These are phyloP conservation scores for Yamadazyma trypodendri DNA, from an alignment of 1,139 yeast genomes.

Conservation along the genomic window DNA sequence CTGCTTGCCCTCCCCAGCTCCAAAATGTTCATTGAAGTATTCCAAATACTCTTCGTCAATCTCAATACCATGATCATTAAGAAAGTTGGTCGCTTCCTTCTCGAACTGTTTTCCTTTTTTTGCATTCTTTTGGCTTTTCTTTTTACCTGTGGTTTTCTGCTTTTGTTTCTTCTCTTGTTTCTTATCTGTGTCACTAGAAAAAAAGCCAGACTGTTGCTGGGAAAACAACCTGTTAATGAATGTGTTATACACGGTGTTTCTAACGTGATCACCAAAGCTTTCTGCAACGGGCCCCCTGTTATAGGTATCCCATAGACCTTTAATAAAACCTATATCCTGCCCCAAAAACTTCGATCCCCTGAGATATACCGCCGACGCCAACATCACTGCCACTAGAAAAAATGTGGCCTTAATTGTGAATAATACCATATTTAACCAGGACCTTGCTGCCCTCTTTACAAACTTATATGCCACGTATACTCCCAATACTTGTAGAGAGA, in stretches of 20 bases:
- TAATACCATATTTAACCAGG: conserved; percentile 26
- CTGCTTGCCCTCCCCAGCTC: conserved; percentile 4
- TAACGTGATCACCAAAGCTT: neutral
- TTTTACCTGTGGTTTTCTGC: neutral
- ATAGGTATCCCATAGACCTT: neutral
- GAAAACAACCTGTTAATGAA: neutral
- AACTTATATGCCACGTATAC: conserved; percentile 12
- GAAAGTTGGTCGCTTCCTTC: conserved; percentile 13
- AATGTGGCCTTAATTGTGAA: conserved; percentile 20
- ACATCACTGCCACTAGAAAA: conserved; percentile 11
- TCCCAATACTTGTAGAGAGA: conserved; percentile 6
- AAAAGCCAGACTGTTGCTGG: conserved; percentile 1
- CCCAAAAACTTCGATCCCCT: conserved; percentile 22
- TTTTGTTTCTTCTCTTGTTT: neutral
- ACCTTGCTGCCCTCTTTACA: conserved; percentile 9
- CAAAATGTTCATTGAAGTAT: conserved; percentile 14
- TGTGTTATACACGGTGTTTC: neutral
- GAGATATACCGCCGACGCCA: conserved; percentile 17
- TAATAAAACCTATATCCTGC: conserved; percentile 18
- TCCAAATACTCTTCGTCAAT: conserved; percentile 16
- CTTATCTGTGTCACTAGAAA: neutral
- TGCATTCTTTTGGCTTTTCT: conserved; percentile 5
- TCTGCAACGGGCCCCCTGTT: neutral
- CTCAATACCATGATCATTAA: conserved; percentile 18
- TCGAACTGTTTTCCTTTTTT: conserved; percentile 11